Base-by-base conservation (phyloP, 164 flowering plant species). In the Pachysandra terminalis region DNA sequence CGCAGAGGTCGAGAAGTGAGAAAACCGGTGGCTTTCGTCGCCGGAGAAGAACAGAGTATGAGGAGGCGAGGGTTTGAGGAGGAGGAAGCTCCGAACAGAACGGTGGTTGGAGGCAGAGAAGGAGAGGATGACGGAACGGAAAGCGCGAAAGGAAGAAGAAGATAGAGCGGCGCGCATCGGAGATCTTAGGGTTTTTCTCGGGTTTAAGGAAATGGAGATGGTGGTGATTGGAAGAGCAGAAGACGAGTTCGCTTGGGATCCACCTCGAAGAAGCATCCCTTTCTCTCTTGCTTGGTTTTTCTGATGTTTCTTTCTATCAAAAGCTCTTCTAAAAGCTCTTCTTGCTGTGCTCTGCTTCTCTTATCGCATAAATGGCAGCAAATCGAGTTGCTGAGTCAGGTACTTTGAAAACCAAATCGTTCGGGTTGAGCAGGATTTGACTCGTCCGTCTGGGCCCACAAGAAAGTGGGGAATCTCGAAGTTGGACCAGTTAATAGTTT, bases 61-160 rank as follows among this genome's bases (percentile, higher is more conserved):
- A 13, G 25, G 23, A 1, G 21, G 25, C 26, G 71, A 41, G 45
- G 53, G 48, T 27, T 19, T 52, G 41, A 19, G 57, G 16, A n/a
- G 26, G 32, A 63, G 25, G 25, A 54, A 7, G 0, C 60, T 41
- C 19, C 45, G 61, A 4, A n/a, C n/a, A 66, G 1, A 51, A 57
- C 6, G 70, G 55, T 35, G 76, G 52, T 40, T 60, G 28, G 54
- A 27, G 69, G 48, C 58, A 55, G 64, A 27, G 51, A 25, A 72
- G 6, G 75, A 67, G 58, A 57, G 68, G 54, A 70, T 65, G 67
- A 75, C 70, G 63, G 70, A 64, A 45, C 28, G 71, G 64, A 68
- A 68, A 71, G 32, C 59, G 65, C 72, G 35, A 64, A 69, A 35
- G 7, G 80, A 62, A 21, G 75, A 75, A 21, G 75, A 75, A 56